Percentiles rank a stretch among this genome's conserved stretches.
phyloP scores from a whole-genome alignment of 805 yeast species.

The Saccharomyces cerevisiae region DNA sequence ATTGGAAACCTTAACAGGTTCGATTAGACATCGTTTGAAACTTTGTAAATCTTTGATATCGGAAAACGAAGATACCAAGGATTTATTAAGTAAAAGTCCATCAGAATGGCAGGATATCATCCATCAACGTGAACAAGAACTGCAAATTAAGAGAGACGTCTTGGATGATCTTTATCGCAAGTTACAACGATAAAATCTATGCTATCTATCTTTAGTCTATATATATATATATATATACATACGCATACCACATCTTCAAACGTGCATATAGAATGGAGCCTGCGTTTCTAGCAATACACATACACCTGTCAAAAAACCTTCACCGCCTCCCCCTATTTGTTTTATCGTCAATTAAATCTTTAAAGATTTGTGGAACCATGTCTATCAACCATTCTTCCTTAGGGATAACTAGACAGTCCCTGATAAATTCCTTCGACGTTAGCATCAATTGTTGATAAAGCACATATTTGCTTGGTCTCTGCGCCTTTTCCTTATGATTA shows the following conservation, averaged over 20 bases:
- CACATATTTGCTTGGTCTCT: conserved; percentile 67
- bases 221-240: not conserved
- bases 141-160: conserved; percentile 18
- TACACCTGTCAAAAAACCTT: not conserved
- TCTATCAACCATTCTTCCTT: conserved; percentile 67
- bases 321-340: not conserved
- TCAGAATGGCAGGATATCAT: conserved; percentile 26
- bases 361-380: conserved; percentile 57
- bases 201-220: not conserved
- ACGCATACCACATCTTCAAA: not conserved
- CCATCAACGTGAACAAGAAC: conserved; percentile 17
- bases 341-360: not conserved
- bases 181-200: not conserved
- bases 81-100: conserved; percentile 20
- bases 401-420: conserved; percentile 62
- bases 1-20: conserved; percentile 25
- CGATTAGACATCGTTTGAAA: conserved; percentile 27
- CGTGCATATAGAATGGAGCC: not conserved
- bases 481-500: conserved; percentile 30
- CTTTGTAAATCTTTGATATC: conserved; percentile 22
- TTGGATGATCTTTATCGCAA: conserved; percentile 10
- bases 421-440: conserved; percentile 84
- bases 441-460: conserved; percentile 77
- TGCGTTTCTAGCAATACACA: not conserved
- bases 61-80: conserved; percentile 24